Evolutionary conservation across 495 filamentous ascomycete species (phyloP).

Genomic region (Penicillium cataractarum): DNA sequence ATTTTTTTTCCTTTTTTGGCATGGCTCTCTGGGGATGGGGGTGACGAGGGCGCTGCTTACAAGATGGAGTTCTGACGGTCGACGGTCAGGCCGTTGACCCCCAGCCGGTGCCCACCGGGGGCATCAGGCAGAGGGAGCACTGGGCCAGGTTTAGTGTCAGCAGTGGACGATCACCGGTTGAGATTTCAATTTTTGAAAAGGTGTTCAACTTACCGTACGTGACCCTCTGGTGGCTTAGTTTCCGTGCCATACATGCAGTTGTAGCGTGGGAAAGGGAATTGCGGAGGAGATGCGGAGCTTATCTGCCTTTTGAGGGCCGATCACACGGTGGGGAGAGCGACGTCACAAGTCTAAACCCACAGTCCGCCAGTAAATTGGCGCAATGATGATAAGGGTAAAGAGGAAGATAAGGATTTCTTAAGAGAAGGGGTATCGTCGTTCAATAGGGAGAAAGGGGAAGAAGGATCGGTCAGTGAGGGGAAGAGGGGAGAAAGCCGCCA

Average conservation of each 20-base stretch:
- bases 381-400: not conserved
- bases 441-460: conserved; percentile 5
- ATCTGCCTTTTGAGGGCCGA: conserved; percentile 37
- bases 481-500: conserved; percentile 13
- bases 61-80: conserved; percentile 84
- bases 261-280: conserved; percentile 31
- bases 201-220: conserved; percentile 43
- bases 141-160: conserved; percentile 39
- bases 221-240: conserved; percentile 54
- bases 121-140: conserved; percentile 94
- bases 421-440: no score
- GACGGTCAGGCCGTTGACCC: conserved; percentile 90
- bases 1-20: not conserved
- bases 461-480: conserved; percentile 24
- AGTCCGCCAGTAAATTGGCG: not conserved
- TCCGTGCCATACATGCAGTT: conserved; percentile 50
- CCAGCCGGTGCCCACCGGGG: conserved; percentile 86
- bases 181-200: not conserved
- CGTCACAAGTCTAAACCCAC: conserved; percentile 22
- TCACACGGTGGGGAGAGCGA: conserved; percentile 34
- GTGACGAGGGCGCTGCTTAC: conserved; percentile 56
- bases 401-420: not conserved
- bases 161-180: conserved; percentile 18
- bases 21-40: not conserved
- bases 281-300: conserved; percentile 46